Evolutionary conservation across 345 rosid genomes (phyloP).

Genomic region (Camelina sativa): DNA sequence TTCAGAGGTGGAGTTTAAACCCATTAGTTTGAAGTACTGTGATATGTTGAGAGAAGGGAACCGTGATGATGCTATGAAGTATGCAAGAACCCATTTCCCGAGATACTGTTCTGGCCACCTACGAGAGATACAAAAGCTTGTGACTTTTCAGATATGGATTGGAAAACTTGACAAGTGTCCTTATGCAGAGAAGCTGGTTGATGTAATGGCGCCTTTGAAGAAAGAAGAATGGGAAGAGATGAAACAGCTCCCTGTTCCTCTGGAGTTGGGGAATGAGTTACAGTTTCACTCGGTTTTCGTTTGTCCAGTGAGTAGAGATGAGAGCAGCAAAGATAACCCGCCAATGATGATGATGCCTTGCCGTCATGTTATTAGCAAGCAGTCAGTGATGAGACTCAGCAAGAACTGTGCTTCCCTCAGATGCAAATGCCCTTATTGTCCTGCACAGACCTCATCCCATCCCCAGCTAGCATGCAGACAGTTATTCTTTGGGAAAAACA

Average conservation of each 20-base stretch:
- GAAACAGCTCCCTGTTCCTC: slow-evolving; percentile 69
- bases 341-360: slow-evolving; percentile 79
- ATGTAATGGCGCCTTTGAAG: slow-evolving; percentile 59
- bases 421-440: slow-evolving; percentile 73
- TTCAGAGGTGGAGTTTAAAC: slow-evolving; percentile 65
- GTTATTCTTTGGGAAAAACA: too few relatives aligned
- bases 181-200: slow-evolving; percentile 58
- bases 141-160: slow-evolving; percentile 56
- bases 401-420: slow-evolving; percentile 47
- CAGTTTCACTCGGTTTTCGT: slow-evolving; percentile 73
- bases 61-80: slow-evolving; percentile 55
- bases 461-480: slow-evolving; percentile 60
- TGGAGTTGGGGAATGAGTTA: slow-evolving; percentile 62
- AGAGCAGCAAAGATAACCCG: slow-evolving; percentile 65
- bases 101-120: slow-evolving; percentile 48
- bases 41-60: slow-evolving; percentile 67
- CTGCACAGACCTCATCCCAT: slow-evolving; percentile 49
- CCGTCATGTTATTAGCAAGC: slow-evolving; percentile 69
- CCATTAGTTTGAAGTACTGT: slow-evolving; percentile 58
- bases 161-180: slow-evolving; percentile 55
- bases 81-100: slow-evolving; percentile 61
- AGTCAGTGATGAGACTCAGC: slow-evolving; percentile 60
- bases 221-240: slow-evolving; percentile 64
- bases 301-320: slow-evolving; percentile 74
- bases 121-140: slow-evolving; percentile 55